Base-by-base conservation (phyloP, 148 eudicot genomes). In the Dianthus caryophyllus region DNA sequence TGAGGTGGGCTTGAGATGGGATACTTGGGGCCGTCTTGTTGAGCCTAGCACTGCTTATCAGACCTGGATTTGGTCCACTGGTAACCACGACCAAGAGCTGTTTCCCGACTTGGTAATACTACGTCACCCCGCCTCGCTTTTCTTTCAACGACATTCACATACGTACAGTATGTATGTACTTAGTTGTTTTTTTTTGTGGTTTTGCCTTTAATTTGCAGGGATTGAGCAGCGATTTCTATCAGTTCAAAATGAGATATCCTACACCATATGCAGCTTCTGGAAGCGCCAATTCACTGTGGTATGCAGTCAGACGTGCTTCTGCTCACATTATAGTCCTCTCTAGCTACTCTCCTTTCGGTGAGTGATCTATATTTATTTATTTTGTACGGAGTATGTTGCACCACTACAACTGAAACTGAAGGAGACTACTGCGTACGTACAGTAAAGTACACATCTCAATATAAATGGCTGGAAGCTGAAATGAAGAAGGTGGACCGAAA, bases 41-140 rank as follows among this genome's bases (percentile, higher is more conserved):
- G 97, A 91, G 68, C 71, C 24, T 68, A 81, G 73, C 69, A 66
- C 84, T n/a, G 97, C 97, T 47, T 91, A 83, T 77, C 96, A 87
- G 51, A 88, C 97, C 17, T 88, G 97, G 97, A 83, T 91, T 54
- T 91, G 97, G 97, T 48, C 91, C 25, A 85, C 84, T 22, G 97
- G 97, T 62, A 91, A 91, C 82, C 97, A 91, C 77, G 97, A 91
- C 76, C 75, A 87, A 71, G 97, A 91, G 49, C 86, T 78, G 74
- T 70, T 89, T 76, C 98, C 98, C 33, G 67, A 86, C 55, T 78
- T 88, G 90, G 97, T 90, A 84, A n/a, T n/a, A n/a, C n/a, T n/a
- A n/a, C n/a, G n/a, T n/a, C n/a, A n/a, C n/a, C n/a, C n/a, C n/a
- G n/a, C n/a, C n/a, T n/a, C n/a, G n/a, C n/a, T n/a, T n/a, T n/a